These are phyloP conservation scores for Eragrostis curvula DNA, from an alignment of 176 grass and related monocot species.

Conservation along the genomic window DNA sequence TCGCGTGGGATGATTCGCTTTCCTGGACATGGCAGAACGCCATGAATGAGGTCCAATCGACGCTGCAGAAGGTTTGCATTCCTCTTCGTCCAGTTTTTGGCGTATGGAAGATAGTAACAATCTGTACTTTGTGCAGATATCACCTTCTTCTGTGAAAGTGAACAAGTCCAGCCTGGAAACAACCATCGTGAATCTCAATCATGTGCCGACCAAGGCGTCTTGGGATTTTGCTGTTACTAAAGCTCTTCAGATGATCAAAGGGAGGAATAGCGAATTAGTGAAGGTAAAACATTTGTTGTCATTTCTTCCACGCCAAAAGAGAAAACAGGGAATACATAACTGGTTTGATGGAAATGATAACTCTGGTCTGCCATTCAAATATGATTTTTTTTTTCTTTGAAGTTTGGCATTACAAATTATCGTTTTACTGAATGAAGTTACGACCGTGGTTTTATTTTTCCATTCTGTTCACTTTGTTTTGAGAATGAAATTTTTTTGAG, in stretches of 20 bases:
- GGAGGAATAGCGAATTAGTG: constrained; percentile 62
- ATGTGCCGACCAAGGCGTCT: constrained; percentile 77
- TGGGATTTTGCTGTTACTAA: constrained; percentile 89
- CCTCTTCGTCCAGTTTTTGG: neutral
- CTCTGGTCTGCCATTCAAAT: neutral
- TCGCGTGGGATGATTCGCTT: constrained; percentile 86
- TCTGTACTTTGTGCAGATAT: constrained; percentile 62
- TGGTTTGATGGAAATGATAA: neutral
- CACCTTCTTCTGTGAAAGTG: constrained; percentile 50
- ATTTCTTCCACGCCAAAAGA: neutral
- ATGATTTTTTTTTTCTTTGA: no score
- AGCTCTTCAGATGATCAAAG: constrained; percentile 90
- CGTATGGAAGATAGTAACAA: neutral
- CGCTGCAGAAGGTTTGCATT: constrained; percentile 57
- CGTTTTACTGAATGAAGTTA: neutral
- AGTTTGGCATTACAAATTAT: no score
- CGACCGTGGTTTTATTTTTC: neutral
- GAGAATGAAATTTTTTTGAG: neutral
- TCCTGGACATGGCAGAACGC: constrained; percentile 72
- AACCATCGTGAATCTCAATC: constrained; percentile 66
- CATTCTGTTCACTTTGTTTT: constrained; percentile 23
- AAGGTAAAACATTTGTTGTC: constrained; percentile 60
- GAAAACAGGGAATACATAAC: neutral
- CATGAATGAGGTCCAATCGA: constrained; percentile 58
- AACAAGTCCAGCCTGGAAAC: constrained; percentile 55